Conservation (phyloP, 345 rosid genomes). For the Cardamine resedifolia region DNA sequence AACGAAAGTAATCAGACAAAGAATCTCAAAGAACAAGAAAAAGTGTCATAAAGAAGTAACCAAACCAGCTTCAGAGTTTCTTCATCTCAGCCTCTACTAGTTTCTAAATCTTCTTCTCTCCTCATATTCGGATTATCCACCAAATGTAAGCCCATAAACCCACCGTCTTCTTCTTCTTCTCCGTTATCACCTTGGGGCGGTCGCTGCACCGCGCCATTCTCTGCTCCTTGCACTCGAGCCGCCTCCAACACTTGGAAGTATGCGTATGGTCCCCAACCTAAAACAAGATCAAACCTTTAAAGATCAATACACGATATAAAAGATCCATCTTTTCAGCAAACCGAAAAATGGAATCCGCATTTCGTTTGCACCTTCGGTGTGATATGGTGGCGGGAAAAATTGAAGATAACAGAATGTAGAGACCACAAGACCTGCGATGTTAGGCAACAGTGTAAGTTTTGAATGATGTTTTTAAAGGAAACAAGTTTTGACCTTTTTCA, state of each 20-base stretch:
- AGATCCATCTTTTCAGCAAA: background rate
- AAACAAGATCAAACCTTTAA: background rate
- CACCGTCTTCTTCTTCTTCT: conserved; percentile 35
- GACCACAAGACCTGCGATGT: conserved; percentile 49
- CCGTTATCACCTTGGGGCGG: conserved; percentile 30
- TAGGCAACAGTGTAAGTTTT: background rate
- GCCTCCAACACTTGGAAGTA: conserved; percentile 59
- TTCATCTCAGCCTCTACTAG: conserved; percentile 39
- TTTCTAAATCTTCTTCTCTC: conserved; percentile 46
- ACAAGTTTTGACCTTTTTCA: background rate
- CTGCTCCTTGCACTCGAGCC: conserved; percentile 28
- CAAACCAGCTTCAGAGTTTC: conserved; percentile 6
- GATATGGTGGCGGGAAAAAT: conserved; percentile 71
- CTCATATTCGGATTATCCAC: conserved; percentile 35
- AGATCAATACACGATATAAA: background rate
- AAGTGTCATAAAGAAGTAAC: conserved; percentile 23
- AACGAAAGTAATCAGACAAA: conserved; percentile 1
- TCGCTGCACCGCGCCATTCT: conserved; percentile 10
- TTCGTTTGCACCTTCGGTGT: conserved; percentile 49
- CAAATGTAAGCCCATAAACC: conserved; percentile 49
- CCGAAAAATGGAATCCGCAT: background rate
- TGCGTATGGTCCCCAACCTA: conserved; percentile 77
- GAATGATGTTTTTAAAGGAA: background rate
- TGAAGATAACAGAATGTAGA: conserved; percentile 73
- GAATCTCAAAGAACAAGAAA: conserved; percentile 1